Percentiles rank a stretch among this genome's conserved stretches.
Conservation (phyloP, 345 rosid species). For the Gossypium herbaceum region DNA sequence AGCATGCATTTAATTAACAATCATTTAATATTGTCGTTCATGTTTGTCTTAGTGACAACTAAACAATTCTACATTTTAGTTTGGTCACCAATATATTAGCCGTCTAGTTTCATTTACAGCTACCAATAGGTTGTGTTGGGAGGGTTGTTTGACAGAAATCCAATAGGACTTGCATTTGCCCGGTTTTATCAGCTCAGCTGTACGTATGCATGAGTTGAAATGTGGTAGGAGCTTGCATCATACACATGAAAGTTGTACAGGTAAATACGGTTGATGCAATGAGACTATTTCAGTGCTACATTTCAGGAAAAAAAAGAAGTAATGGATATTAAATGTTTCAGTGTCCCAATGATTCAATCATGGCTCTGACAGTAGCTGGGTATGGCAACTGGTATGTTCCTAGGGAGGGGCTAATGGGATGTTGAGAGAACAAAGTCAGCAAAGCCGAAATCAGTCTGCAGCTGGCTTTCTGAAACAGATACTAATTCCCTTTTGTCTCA, state of each 20-base stretch:
- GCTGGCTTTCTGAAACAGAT: neutral
- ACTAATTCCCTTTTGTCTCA: neutral
- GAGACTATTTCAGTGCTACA: neutral
- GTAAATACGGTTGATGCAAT: neutral
- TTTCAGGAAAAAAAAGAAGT: neutral
- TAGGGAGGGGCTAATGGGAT: neutral
- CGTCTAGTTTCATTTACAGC: neutral
- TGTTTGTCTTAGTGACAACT: neutral
- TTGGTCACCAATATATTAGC: neutral
- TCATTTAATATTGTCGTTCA: slow-evolving; percentile 1
- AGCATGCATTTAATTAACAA: neutral
- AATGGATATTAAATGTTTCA: neutral
- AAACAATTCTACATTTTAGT: neutral
- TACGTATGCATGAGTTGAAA: neutral
- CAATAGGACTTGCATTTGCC: neutral
- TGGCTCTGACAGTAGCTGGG: slow-evolving; percentile 2
- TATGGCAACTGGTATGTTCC: slow-evolving; percentile 10
- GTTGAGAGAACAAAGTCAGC: slow-evolving; percentile 11
- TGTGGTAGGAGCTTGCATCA: neutral
- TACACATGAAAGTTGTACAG: neutral
- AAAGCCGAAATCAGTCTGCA: slow-evolving; percentile 1
- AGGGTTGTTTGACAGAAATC: neutral
- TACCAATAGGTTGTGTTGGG: neutral
- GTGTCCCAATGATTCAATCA: slow-evolving; percentile 16
- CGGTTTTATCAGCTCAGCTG: neutral